phyloP scores from a whole-genome alignment of 306 rosid species.

The Neltuma alba region DNA sequence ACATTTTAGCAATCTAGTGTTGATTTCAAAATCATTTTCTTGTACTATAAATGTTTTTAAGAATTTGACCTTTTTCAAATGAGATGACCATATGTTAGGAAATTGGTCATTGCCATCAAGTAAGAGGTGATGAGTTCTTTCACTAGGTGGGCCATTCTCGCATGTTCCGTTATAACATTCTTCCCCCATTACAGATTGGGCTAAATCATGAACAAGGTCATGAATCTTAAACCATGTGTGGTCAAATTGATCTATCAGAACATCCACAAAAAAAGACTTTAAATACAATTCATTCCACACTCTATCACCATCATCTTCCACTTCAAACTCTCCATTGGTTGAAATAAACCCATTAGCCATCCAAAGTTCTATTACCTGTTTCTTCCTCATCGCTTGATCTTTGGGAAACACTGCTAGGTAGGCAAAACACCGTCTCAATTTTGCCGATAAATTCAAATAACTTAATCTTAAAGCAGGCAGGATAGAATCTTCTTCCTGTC shows the following conservation, averaged over 20 bases:
- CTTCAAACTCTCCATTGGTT: not conserved
- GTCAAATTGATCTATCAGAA: not conserved
- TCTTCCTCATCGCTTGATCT: not conserved
- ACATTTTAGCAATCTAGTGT: not conserved
- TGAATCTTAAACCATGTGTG: constrained; percentile 16
- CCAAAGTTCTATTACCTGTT: constrained; percentile 19
- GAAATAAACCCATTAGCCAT: constrained; percentile 39
- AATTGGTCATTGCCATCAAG: accelerated
- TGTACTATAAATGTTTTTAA: not conserved
- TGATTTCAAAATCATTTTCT: accelerated
- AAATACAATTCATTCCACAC: constrained; percentile 22
- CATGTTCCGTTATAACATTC: not conserved
- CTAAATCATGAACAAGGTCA: constrained; percentile 26
- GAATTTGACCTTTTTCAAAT: not conserved
- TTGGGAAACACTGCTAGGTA: constrained; percentile 15
- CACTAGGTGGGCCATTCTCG: no score
- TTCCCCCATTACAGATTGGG: not conserved
- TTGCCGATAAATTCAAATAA: not conserved
- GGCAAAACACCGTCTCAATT: constrained; percentile 23
- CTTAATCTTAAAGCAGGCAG: constrained; percentile 19
- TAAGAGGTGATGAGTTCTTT: constrained; percentile 24
- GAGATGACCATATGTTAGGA: accelerated
- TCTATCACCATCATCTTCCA: constrained; percentile 30
- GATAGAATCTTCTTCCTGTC: not conserved
- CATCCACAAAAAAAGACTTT: constrained; percentile 33